Percentiles rank a stretch among this genome's conserved stretches.
These are phyloP conservation scores for Zygosaccharomyces pseudobailii DNA, from an alignment of 1,139 yeast species.

Conservation along the genomic window DNA sequence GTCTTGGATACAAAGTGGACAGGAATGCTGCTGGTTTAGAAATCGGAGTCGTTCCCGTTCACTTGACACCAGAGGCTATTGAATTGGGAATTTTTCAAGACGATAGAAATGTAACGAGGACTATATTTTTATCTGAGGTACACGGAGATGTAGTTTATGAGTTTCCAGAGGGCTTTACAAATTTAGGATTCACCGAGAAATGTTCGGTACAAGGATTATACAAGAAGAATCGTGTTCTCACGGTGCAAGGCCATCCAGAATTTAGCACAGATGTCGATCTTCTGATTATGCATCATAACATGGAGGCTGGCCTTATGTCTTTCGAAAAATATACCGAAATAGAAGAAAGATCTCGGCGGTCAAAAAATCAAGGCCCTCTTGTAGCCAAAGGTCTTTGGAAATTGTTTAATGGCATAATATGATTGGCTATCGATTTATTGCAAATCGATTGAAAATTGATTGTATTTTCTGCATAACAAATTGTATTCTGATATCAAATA, in stretches of 20 bases:
- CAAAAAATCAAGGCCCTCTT: slow-evolving; percentile 15
- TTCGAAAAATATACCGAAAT: slow-evolving; percentile 4
- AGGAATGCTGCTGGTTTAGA: slow-evolving; percentile 70
- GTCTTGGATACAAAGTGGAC: slow-evolving; percentile 57
- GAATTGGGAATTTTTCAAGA: slow-evolving; percentile 32
- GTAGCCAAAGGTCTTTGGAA: slow-evolving; percentile 18
- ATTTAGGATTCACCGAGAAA: slow-evolving; percentile 49
- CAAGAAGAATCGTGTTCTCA: slow-evolving; percentile 44
- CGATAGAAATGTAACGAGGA: slow-evolving; percentile 17
- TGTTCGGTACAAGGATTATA: slow-evolving; percentile 63
- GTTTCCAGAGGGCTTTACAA: slow-evolving; percentile 41
- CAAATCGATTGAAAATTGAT: slow-evolving; percentile 2
- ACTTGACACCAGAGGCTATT: slow-evolving; percentile 39
- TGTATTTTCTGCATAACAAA: too few species aligned
- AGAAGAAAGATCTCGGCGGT: slow-evolving; percentile 2
- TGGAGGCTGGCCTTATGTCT: not conserved
- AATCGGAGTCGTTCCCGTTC: slow-evolving; percentile 53
- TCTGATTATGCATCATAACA: not conserved
- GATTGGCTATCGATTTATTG: too few species aligned
- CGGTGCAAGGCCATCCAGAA: slow-evolving; percentile 92
- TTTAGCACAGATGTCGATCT: slow-evolving; percentile 40
- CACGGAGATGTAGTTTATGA: slow-evolving; percentile 68
- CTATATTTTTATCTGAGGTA: slow-evolving; percentile 50
- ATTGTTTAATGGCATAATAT: slow-evolving; percentile 7
- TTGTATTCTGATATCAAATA: too few species aligned